phyloP scores from a whole-genome alignment of 495 filamentous ascomycete genomes.

The Glonium stellatum region DNA sequence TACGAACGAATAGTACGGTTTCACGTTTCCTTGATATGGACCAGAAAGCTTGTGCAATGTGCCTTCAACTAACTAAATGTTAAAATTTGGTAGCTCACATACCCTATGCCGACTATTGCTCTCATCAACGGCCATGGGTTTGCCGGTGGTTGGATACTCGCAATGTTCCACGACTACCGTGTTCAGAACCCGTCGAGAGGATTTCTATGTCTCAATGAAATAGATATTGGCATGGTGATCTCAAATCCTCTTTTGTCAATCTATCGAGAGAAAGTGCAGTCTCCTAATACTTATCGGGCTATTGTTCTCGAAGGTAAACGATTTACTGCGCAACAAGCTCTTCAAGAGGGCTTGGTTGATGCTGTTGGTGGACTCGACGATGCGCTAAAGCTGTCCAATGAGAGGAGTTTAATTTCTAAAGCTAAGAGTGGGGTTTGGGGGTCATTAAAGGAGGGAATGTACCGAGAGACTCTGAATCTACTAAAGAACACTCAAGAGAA shows the following conservation, averaged over 20 bases:
- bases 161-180: constrained; percentile 80
- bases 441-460: constrained; percentile 66
- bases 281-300: constrained; percentile 48
- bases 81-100: constrained; percentile 43
- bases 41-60: no score
- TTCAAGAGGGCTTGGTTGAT: constrained; percentile 63
- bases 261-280: constrained; percentile 63
- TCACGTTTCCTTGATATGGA: no score
- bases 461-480: constrained; percentile 42
- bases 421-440: constrained; percentile 58
- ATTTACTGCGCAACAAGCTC: constrained; percentile 52
- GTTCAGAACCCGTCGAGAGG: constrained; percentile 61
- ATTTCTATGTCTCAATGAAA: constrained; percentile 55
- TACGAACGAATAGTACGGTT: constrained; percentile 52
- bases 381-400: constrained; percentile 47
- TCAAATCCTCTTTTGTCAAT: constrained; percentile 64
- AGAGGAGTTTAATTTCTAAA: constrained; percentile 52
- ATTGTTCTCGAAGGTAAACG: constrained; percentile 64
- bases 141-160: constrained; percentile 70
- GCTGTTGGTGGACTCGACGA: constrained; percentile 57
- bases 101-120: constrained; percentile 76
- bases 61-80: no score
- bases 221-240: constrained; percentile 68
- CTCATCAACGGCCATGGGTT: constrained; percentile 77
- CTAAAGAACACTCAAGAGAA: not conserved